Percentiles rank a stretch among this genome's conserved stretches.
phyloP scores from a whole-genome alignment of 306 rosid species.

The Prinsepia uniflora region DNA sequence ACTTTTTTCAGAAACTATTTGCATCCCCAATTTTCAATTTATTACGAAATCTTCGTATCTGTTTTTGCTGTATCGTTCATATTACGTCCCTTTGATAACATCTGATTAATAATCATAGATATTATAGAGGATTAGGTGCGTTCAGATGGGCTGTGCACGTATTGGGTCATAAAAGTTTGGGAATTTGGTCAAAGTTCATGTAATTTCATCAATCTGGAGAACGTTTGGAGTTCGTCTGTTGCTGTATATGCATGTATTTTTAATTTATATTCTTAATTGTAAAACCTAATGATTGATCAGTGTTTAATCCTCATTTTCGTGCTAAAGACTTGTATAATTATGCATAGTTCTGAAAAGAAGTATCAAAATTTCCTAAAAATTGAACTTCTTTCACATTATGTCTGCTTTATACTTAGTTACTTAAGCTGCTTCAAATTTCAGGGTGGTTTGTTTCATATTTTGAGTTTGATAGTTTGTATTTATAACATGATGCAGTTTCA shows the following conservation, averaged over 20 bases:
- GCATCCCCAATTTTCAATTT: not conserved
- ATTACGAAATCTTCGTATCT: not conserved
- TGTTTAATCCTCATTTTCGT: not conserved
- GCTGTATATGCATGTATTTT: no score
- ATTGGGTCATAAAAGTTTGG: not conserved
- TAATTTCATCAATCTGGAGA: not conserved
- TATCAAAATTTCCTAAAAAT: not conserved
- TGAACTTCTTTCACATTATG: not conserved
- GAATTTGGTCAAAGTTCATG: not conserved
- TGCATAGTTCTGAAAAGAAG: not conserved
- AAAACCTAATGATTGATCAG: not conserved
- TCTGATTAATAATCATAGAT: not conserved
- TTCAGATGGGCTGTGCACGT: not conserved
- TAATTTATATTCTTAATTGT: no score
- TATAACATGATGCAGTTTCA: conserved; percentile 7
- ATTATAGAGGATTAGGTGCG: not conserved
- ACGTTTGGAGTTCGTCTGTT: not conserved
- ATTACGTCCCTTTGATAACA: not conserved
- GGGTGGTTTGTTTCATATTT: not conserved
- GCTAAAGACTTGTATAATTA: not conserved
- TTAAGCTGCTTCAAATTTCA: not conserved
- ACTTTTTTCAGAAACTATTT: not conserved
- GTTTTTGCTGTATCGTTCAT: not conserved
- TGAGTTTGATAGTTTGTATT: not conserved
- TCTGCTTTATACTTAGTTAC: not conserved